Base-by-base conservation (phyloP, 2,329 filamentous ascomycete species). In the Venturia oleaginea region DNA sequence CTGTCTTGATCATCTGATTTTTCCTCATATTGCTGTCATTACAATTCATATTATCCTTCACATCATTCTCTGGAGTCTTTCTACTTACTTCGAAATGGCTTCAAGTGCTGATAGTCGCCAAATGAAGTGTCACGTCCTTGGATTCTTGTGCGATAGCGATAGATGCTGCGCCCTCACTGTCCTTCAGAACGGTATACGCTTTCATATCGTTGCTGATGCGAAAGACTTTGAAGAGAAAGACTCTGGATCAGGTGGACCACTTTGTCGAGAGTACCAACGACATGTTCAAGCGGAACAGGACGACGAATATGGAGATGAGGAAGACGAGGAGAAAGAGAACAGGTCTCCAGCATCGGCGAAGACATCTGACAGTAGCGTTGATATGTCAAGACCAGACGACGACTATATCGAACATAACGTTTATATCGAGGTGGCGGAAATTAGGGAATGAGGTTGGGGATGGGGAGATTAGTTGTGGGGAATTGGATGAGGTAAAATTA, bases 401-500 rank as follows among this genome's bases (percentile, higher is more conserved):
- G 65, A 59, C 27, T 65, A 65, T 15, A 51, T 67, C 6, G 65
- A 63, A 8, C 66, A 66, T 10, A 61, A 66, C 27, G n/a, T n/a
- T n/a, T n/a, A n/a, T n/a, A n/a, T n/a, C n/a, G n/a, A n/a, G n/a
- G n/a, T n/a, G 67, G 65, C 24, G 66, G 65, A n/a, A n/a, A n/a
- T 57, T 60, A 17, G 37, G 55, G 17, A 46, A 65, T 6, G 66
- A 67, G 4, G 57, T 32, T 43, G 68, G 69, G 24, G 66, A 69
- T 19, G 67, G 67, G 4, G 69, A 71, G 22, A 65, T 70, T 70
- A 30, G 65, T 67, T 3, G 67, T 74, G 0, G 71, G 73, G 38
- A 65, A 66, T 3, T 74, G 72, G 72, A 71, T 73, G 55, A n/a
- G n/a, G n/a, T n/a, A n/a, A n/a, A n/a, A n/a, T 75, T 22, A 74